These are phyloP conservation scores for Huntiella decipiens DNA, from an alignment of 2,329 filamentous ascomycete genomes.

Conservation along the genomic window DNA sequence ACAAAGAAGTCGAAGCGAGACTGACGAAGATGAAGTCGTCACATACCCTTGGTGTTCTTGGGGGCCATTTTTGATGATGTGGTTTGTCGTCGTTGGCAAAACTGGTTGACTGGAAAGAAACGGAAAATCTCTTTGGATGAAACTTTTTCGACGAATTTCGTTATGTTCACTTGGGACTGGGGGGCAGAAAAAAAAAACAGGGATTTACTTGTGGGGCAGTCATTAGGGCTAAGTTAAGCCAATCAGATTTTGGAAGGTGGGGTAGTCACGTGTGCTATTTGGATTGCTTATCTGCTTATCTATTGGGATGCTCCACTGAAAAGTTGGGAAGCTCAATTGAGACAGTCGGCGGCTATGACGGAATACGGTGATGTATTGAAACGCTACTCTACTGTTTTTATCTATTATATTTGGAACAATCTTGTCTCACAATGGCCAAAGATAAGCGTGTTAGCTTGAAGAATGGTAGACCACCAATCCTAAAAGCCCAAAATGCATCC, in stretches of 20 bases:
- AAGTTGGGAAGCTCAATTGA: constrained; percentile 3
- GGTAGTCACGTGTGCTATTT: background rate
- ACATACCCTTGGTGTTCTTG: constrained; percentile 29
- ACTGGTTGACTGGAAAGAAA: constrained; percentile 7
- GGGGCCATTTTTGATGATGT: constrained; percentile 20
- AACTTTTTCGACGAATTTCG: constrained; percentile 7
- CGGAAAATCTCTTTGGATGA: constrained; percentile 5
- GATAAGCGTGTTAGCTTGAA: constrained; percentile 14
- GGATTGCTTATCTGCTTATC: constrained; percentile 1
- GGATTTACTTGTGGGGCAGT: constrained; percentile 5
- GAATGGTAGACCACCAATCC: constrained; percentile 34
- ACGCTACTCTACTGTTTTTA: background rate
- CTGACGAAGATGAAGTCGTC: constrained; percentile 14
- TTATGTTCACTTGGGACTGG: background rate
- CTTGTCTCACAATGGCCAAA: constrained; percentile 17
- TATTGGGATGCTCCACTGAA: constrained; percentile 3
- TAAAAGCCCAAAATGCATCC: constrained; percentile 21
- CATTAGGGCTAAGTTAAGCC: constrained; percentile 7
- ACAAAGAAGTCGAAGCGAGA: background rate
- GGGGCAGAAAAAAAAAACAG: background rate
- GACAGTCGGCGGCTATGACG: no score
- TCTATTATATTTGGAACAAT: background rate
- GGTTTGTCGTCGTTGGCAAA: constrained; percentile 11
- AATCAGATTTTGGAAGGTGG: background rate
- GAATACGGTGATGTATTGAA: background rate